Evolutionary conservation across 176 grass and related monocot genomes (phyloP).

Genomic region (Eremochloa ophiuroides): DNA sequence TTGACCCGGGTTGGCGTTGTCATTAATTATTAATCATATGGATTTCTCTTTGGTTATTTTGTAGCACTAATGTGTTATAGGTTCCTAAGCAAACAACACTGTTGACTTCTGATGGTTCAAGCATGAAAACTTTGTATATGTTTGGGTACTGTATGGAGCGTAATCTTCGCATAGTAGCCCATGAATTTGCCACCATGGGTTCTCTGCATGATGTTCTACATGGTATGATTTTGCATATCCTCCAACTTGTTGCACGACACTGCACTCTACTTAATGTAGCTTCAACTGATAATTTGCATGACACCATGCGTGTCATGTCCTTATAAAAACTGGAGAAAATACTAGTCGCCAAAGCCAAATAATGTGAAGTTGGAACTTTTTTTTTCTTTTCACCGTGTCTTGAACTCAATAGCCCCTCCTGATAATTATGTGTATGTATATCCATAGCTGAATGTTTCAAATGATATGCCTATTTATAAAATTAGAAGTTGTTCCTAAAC

Average conservation of each 20-base stretch:
- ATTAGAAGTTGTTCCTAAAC: too few relatives aligned
- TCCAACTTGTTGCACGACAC: not conserved
- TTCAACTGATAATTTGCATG: not conserved
- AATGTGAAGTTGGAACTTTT: too few relatives aligned
- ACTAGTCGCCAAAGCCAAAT: not conserved
- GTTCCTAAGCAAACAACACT: not conserved
- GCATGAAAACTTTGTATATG: conserved; percentile 75
- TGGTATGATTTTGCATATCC: conserved; percentile 48
- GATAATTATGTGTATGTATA: not conserved
- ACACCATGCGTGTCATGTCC: not conserved
- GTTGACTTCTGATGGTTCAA: conserved; percentile 40
- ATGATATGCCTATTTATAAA: not conserved
- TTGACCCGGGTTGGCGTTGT: conserved; percentile 54
- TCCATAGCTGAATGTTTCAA: not conserved
- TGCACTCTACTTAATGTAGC: not conserved
- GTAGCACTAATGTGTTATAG: not conserved
- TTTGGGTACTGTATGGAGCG: conserved; percentile 80
- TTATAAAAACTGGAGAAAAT: not conserved
- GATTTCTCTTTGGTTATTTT: conserved; percentile 4
- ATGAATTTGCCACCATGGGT: conserved; percentile 92
- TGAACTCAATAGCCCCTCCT: too few relatives aligned
- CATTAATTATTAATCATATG: conserved; percentile 7
- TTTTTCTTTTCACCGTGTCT: too few relatives aligned
- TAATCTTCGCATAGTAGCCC: conserved; percentile 69
- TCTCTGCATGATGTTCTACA: conserved; percentile 87